Conservation (phyloP, 2,329 filamentous ascomycete species). For the Penicillium sp. region DNA sequence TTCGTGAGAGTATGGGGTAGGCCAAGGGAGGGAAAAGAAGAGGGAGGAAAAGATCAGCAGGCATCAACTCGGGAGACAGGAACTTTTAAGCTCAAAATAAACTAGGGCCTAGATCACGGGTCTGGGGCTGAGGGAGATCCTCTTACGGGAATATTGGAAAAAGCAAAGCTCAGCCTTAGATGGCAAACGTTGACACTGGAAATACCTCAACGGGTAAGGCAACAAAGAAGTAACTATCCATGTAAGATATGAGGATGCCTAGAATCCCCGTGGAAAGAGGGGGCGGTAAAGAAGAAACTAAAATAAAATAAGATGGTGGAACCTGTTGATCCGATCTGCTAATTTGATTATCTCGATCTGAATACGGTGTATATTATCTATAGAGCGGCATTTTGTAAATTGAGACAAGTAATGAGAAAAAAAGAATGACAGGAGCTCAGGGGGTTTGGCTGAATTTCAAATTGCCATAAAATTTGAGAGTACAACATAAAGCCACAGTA, state of each 20-base stretch:
- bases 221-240: background rate
- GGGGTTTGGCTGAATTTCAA: background rate
- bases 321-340: slow-evolving; percentile 12
- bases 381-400: background rate
- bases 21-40: background rate
- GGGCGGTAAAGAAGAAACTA: too few species aligned
- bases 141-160: background rate
- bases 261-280: background rate
- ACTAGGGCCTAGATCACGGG: slow-evolving; percentile 2
- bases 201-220: background rate
- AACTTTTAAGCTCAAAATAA: slow-evolving; percentile 14
- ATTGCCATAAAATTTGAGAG: background rate
- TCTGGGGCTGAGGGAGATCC: slow-evolving; percentile 12
- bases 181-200: background rate
- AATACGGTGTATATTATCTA: background rate
- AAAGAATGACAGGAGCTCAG: background rate
- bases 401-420: background rate
- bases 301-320: slow-evolving; percentile 16
- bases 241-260: slow-evolving; percentile 8
- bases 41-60: slow-evolving; percentile 1
- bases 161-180: slow-evolving; percentile 1
- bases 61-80: slow-evolving; percentile 6
- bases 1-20: background rate
- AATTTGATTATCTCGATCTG: background rate
- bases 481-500: background rate